Base-by-base conservation (phyloP, 2,329 filamentous ascomycete species). In the Neonectria punicea region DNA sequence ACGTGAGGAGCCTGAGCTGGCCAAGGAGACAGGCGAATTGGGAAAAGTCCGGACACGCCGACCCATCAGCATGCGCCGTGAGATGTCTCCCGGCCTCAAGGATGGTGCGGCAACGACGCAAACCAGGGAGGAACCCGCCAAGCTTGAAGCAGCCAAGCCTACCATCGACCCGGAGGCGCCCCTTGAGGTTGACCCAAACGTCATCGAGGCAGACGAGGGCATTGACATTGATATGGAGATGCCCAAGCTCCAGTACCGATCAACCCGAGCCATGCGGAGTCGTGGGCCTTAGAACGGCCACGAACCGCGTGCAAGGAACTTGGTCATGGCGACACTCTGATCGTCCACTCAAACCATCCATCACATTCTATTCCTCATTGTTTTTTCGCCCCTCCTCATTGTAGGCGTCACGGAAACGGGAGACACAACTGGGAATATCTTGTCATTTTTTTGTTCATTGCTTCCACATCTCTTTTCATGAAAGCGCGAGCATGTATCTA, bases 11-110 rank as follows among this genome's bases (percentile, higher is more conserved):
- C 81, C 84, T 1, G 81, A 83, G 44, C 67, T 80, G 18, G 77
- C 80, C 44, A 78, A 78, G 53, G 80, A 81, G 61, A 71, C 73
- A 4, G 71, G 70, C 14, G 82, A 83, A 32, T 73, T 80, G 43
- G 73, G 73, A 36, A 84, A 83, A 74, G 75, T 80, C 16, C 80
- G 86, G 49, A 86, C 82, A 44, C 85, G 83, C 64, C 82, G 86
- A 16, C 83, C 85, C 36, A 84, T 84, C 61, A 86, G 81, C 67
- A 85, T 88, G 80, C 82, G 86, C 50, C 81, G 82, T 66, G 85
- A 84, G 49, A 72, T 79, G 65, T 69, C 77, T 2, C 69, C 69
- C 32, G 70, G 74, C 32, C 69, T 74, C 20, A 77, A 77, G 63
- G 72, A 77, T 11, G 70, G 67, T 20, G n/a, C n/a, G 67, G 65